Evolutionary conservation across 306 rosid species (phyloP).

Genomic region (Delonix regia): DNA sequence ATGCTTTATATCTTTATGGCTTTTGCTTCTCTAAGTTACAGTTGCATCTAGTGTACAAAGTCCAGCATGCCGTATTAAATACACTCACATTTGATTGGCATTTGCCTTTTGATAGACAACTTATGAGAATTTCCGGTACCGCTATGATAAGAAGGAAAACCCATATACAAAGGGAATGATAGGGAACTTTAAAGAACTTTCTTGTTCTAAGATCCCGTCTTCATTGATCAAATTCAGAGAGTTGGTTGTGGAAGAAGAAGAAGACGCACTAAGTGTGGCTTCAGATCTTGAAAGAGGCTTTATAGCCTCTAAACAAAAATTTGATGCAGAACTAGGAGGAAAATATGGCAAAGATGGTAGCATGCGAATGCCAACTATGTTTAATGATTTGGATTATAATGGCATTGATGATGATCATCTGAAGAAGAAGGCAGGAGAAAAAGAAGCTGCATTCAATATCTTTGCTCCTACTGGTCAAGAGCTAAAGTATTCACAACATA

Average conservation of each 20-base stretch:
- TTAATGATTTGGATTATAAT: constrained; percentile 64
- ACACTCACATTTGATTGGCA: constrained; percentile 2
- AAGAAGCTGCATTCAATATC: constrained; percentile 40
- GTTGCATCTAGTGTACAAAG: not conserved
- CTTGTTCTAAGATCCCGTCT: constrained; percentile 68
- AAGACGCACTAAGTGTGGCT: constrained; percentile 37
- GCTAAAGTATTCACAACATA: constrained; percentile 32
- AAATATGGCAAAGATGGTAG: constrained; percentile 49
- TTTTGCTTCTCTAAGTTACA: not conserved
- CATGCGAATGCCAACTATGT: constrained; percentile 47
- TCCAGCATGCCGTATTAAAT: not conserved
- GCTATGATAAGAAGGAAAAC: constrained; percentile 83
- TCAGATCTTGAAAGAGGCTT: constrained; percentile 56
- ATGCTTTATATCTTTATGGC: not conserved
- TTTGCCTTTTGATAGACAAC: constrained; percentile 67
- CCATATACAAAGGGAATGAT: constrained; percentile 64
- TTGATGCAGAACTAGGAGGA: constrained; percentile 59
- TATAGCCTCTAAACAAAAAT: constrained; percentile 57
- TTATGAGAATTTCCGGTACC: constrained; percentile 90
- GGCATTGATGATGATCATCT: constrained; percentile 55
- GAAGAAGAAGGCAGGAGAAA: constrained; percentile 48
- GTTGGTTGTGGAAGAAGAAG: constrained; percentile 60
- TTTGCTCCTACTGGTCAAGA: constrained; percentile 46
- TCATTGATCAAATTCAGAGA: constrained; percentile 69
- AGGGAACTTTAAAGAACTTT: constrained; percentile 68